Evolutionary conservation across 306 rosid genomes (phyloP).

Genomic region (Purshia tridentata): DNA sequence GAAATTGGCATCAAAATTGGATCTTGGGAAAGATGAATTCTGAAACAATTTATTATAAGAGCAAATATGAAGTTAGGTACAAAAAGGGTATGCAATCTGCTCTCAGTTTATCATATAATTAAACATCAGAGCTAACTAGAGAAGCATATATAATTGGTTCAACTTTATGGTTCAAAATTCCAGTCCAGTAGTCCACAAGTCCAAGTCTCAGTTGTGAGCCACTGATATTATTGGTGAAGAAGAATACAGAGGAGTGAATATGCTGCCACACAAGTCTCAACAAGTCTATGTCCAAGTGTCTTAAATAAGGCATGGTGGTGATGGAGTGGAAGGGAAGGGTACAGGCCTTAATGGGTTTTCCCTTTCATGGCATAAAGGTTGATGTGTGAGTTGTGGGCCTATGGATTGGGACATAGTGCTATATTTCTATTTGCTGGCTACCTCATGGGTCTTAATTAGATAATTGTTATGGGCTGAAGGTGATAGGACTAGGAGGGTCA

Average conservation of each 20-base stretch:
- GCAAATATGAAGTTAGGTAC: no score
- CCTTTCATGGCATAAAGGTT: constrained; percentile 16
- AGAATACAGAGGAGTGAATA: background rate
- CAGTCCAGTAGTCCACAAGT: constrained; percentile 4
- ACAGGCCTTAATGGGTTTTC: background rate
- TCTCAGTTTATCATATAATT: background rate
- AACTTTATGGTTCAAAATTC: constrained; percentile 2
- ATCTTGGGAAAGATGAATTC: constrained; percentile 10
- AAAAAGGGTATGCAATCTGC: no score
- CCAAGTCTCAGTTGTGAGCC: background rate
- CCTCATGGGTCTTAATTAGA: no score
- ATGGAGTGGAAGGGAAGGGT: background rate
- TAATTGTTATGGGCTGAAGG: no score
- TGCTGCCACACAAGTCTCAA: no score
- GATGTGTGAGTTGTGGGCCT: constrained; percentile 29
- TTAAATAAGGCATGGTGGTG: background rate
- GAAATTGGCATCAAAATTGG: constrained; percentile 22
- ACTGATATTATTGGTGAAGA: background rate
- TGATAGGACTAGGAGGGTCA: constrained; percentile 10
- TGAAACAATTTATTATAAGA: background rate
- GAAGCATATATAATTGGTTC: background rate
- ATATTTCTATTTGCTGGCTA: background rate
- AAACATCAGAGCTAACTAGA: no score
- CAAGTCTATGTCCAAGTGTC: background rate
- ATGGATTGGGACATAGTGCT: background rate